phyloP scores from a whole-genome alignment of 2,329 filamentous ascomycete species.

The Ophiostoma sp. region DNA sequence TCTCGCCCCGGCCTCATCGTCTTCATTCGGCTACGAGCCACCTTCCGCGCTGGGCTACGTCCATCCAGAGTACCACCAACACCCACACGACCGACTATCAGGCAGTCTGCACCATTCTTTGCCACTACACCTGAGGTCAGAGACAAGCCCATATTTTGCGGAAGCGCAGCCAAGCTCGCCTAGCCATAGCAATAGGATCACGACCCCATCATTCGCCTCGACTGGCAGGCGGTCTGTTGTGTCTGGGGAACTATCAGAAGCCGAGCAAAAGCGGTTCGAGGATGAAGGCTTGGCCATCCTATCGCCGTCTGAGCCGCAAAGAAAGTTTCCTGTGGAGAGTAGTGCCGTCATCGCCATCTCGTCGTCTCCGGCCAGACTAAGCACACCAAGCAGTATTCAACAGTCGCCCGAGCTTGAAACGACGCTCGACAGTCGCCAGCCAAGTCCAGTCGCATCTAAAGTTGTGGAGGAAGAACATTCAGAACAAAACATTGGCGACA shows the following conservation, averaged over 20 bases:
- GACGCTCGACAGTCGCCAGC: neutral
- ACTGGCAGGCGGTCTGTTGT: neutral
- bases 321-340: neutral
- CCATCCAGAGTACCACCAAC: neutral
- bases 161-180: neutral
- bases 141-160: neutral
- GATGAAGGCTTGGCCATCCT: slow-evolving; percentile 16
- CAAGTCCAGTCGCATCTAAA: neutral
- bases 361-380: neutral
- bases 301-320: neutral
- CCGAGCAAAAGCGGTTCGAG: slow-evolving; percentile 13
- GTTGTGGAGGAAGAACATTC: neutral
- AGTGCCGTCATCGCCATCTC: neutral
- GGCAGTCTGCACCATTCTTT: neutral
- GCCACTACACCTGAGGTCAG: neutral
- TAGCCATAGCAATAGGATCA: neutral
- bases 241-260: neutral
- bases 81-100: neutral
- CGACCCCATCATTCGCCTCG: neutral
- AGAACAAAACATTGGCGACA: neutral
- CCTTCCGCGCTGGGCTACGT: neutral
- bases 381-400: neutral
- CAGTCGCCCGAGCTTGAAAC: neutral
- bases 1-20: neutral
- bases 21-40: neutral